Percentiles rank a stretch among this genome's conserved stretches.
These are phyloP conservation scores for Neurospora terricola DNA, from an alignment of 495 filamentous ascomycete genomes.

Conservation along the genomic window DNA sequence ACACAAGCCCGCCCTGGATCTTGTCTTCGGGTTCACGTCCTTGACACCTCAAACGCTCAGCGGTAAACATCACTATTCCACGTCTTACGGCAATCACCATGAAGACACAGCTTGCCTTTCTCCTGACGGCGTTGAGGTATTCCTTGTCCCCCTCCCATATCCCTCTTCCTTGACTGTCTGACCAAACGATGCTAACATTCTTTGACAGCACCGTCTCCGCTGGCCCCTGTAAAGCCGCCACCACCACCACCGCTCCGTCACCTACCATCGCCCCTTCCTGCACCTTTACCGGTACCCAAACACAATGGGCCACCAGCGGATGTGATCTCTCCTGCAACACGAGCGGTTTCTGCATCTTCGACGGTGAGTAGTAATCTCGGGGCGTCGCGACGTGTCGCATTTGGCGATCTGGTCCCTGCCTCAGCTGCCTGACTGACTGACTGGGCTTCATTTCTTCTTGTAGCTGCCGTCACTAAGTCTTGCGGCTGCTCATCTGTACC, in stretches of 20 bases:
- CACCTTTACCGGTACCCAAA: conserved; percentile 6
- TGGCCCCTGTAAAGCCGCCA: background rate
- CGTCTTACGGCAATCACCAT: background rate
- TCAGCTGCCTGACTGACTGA: too few relatives aligned
- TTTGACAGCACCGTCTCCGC: background rate
- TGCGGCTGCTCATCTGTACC: conserved; percentile 13
- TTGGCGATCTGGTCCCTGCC: too few relatives aligned
- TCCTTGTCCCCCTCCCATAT: too few relatives aligned
- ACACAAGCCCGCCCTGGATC: background rate
- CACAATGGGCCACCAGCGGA: conserved; percentile 1
- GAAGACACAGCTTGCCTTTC: background rate
- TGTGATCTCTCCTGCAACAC: conserved; percentile 3
- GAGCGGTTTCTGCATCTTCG: background rate
- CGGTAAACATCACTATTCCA: background rate
- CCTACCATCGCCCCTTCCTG: background rate
- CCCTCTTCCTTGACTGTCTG: background rate
- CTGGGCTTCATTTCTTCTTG: background rate
- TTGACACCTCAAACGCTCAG: background rate
- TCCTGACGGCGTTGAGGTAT: background rate
- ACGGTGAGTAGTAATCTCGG: background rate
- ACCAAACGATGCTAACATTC: background rate
- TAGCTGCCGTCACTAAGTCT: conserved; percentile 7
- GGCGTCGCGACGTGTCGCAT: too few relatives aligned
- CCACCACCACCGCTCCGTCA: background rate
- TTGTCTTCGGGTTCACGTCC: background rate